Evolutionary conservation across 192 early-diverging fungal species (phyloP).

Genomic region (Piromyces finnis): DNA sequence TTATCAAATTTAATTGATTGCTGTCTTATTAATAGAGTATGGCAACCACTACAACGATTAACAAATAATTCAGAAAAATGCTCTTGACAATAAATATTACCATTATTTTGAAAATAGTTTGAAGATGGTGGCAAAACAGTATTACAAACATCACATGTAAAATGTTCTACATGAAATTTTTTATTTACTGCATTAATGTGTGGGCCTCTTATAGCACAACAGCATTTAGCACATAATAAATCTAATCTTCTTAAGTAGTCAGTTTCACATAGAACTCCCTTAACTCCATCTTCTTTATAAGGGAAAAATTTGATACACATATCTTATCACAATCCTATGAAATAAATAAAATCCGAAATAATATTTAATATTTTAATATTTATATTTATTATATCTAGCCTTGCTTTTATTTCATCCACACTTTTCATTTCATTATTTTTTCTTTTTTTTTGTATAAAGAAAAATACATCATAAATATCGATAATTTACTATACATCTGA

Average conservation of each 20-base stretch:
- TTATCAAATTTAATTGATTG: slow-evolving; percentile 87
- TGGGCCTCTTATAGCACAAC: slow-evolving; percentile 66
- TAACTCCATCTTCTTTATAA: slow-evolving; percentile 31
- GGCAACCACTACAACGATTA: slow-evolving; percentile 86
- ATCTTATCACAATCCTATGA: slow-evolving; percentile 55
- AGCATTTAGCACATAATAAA: slow-evolving; percentile 72
- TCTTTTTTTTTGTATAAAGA: too few relatives aligned
- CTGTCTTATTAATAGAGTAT: slow-evolving; percentile 86
- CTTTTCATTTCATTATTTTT: too few relatives aligned
- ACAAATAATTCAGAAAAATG: slow-evolving; percentile 87
- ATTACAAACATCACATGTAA: slow-evolving; percentile 81
- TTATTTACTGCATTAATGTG: slow-evolving; percentile 81
- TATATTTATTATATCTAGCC: too few relatives aligned
- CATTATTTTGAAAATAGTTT: slow-evolving; percentile 89
- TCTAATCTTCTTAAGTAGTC: slow-evolving; percentile 75
- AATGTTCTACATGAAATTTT: slow-evolving; percentile 97
- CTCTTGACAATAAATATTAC: slow-evolving; percentile 79
- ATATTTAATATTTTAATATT: too few relatives aligned
- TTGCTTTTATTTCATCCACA: not conserved
- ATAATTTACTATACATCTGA: slow-evolving; percentile 77
- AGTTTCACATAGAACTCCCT: slow-evolving; percentile 59
- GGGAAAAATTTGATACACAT: slow-evolving; percentile 77
- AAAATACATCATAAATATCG: too few relatives aligned
- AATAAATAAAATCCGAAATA: slow-evolving; percentile 9
- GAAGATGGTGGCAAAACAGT: slow-evolving; percentile 88